Evolutionary conservation across 352 stramenopile species (phyloP).

Genomic region (Pythium insidiosum): DNA sequence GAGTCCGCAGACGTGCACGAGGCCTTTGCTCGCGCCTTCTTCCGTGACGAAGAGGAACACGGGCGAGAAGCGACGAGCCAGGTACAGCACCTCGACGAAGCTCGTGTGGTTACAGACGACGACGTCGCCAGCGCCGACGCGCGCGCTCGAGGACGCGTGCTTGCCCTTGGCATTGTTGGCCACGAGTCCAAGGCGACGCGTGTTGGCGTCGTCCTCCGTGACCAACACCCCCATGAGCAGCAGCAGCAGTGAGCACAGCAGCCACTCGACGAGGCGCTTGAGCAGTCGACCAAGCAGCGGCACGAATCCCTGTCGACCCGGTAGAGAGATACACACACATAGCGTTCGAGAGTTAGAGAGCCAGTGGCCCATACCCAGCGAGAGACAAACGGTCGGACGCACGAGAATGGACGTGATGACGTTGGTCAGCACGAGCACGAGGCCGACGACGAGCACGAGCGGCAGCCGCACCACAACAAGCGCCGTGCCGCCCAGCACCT

Average conservation of each 20-base stretch:
- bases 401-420: constrained; percentile 44
- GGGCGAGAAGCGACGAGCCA: constrained; percentile 69
- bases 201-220: constrained; percentile 65
- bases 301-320: constrained; percentile 21
- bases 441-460: constrained; percentile 30
- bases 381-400: too few species aligned
- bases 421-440: constrained; percentile 38
- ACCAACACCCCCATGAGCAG: constrained; percentile 57
- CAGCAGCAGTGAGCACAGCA: constrained; percentile 63
- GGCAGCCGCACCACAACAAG: constrained; percentile 44
- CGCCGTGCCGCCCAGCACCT: constrained; percentile 32
- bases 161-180: constrained; percentile 28
- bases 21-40: constrained; percentile 37
- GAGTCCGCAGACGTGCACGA: constrained; percentile 58
- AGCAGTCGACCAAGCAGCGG: constrained; percentile 60
- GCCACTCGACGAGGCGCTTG: constrained; percentile 59
- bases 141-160: constrained; percentile 20
- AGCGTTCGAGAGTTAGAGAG: background rate
- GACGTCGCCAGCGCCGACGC: constrained; percentile 43
- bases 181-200: constrained; percentile 59
- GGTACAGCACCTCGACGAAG: constrained; percentile 73
- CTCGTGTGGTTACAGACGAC: constrained; percentile 80
- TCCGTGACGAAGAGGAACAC: constrained; percentile 63
- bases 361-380: too few species aligned
- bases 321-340: background rate